These are phyloP conservation scores for Hordeum vulgare DNA, from an alignment of 176 grass and related monocot genomes.

Conservation along the genomic window MorexV3_pseudomolecules_assembly NC_058520.1:32836642-32837141, in stretches of 20 bases:
- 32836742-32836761: neutral
- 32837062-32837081: neutral
- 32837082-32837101: neutral
- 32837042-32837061: neutral
- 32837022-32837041: neutral
- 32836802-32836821: neutral
- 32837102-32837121: neutral
- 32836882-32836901: constrained; percentile 28
- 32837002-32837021: neutral
- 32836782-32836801: neutral
- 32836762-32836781: constrained; percentile 10
- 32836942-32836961: neutral
- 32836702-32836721: neutral
- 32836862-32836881: neutral
- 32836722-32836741: neutral
- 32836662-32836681: neutral
- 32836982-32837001: neutral
- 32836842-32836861: neutral
- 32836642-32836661: neutral
- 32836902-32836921: neutral
- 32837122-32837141: neutral
- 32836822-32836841: neutral
- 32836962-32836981: neutral
- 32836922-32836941: neutral
- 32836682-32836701: neutral